phyloP scores from a whole-genome alignment of 1,139 yeast genomes.

The Candida sp. region DNA sequence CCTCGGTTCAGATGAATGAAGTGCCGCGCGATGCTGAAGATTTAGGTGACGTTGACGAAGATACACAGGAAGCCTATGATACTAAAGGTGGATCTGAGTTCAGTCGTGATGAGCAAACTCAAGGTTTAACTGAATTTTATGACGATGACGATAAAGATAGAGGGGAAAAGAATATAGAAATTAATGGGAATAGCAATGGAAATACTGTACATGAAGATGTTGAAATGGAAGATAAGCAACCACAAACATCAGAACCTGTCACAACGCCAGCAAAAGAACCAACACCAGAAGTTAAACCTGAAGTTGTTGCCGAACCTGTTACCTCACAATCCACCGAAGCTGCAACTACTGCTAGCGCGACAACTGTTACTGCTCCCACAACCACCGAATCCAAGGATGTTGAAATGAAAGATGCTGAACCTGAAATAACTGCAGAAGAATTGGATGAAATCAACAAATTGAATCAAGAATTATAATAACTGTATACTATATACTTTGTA shows the following conservation, averaged over 20 bases:
- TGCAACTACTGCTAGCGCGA: background rate
- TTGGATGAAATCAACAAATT: slow-evolving; percentile 36
- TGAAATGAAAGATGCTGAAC: slow-evolving; percentile 5
- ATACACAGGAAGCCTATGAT: slow-evolving; percentile 69
- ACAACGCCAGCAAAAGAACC: slow-evolving; percentile 1
- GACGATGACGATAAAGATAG: slow-evolving; percentile 56
- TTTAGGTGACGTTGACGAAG: slow-evolving; percentile 80
- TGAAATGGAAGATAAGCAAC: background rate
- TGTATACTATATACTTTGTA: background rate
- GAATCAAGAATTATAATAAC: slow-evolving; percentile 12
- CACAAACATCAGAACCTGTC: background rate
- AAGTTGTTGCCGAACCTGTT: background rate
- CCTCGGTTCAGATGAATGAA: slow-evolving; percentile 89
- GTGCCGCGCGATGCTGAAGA: slow-evolving; percentile 89
- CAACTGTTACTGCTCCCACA: background rate
- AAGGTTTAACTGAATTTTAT: slow-evolving; percentile 65
- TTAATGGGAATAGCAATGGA: background rate
- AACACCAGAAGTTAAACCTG: background rate
- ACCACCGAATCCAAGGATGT: slow-evolving; percentile 1
- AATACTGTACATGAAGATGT: background rate
- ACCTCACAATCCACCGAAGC: background rate
- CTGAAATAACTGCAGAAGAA: slow-evolving; percentile 33
- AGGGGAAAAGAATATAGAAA: slow-evolving; percentile 32
- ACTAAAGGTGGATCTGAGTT: slow-evolving; percentile 89
- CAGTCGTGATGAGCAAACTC: slow-evolving; percentile 72